A percentile compares a stretch with the other conserved stretches of the same genome.
phyloP scores from a whole-genome alignment of 352 stramenopile species.

The Phytophthora cryptogea region DNA sequence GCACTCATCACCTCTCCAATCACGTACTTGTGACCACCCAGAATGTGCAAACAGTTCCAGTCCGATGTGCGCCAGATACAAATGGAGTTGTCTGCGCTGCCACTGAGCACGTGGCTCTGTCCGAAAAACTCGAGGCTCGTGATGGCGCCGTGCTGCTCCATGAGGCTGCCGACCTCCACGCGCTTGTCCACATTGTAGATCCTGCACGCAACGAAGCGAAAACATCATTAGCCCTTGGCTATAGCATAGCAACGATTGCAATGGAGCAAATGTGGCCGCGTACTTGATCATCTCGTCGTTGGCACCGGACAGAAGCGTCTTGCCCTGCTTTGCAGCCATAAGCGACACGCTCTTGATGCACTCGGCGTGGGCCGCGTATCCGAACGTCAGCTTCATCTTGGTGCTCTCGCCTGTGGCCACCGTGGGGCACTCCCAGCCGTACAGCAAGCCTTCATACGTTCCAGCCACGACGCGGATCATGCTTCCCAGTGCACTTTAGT shows the following conservation, averaged over 20 bases:
- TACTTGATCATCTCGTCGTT: slow-evolving; percentile 92
- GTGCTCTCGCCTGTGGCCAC: slow-evolving; percentile 31
- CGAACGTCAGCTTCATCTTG: slow-evolving; percentile 87
- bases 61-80: slow-evolving; percentile 91
- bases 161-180: slow-evolving; percentile 85
- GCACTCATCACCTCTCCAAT: background rate
- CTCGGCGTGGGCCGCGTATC: slow-evolving; percentile 81
- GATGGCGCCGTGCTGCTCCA: slow-evolving; percentile 88
- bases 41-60: slow-evolving; percentile 90
- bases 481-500: slow-evolving; percentile 3
- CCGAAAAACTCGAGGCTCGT: slow-evolving; percentile 89
- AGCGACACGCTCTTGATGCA: slow-evolving; percentile 88
- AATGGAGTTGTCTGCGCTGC: slow-evolving; percentile 87
- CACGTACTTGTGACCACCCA: slow-evolving; percentile 85
- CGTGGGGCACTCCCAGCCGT: slow-evolving; percentile 76
- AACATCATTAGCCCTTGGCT: background rate
- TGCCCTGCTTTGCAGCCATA: slow-evolving; percentile 79
- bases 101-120: slow-evolving; percentile 87
- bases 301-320: slow-evolving; percentile 79
- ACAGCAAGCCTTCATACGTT: slow-evolving; percentile 88
- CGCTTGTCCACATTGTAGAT: slow-evolving; percentile 91
- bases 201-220: slow-evolving; percentile 31
- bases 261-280: slow-evolving; percentile 6
- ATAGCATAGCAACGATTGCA: slow-evolving; percentile 3
- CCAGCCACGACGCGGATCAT: slow-evolving; percentile 85